Base-by-base conservation (phyloP, 192 early-diverging fungal genomes). In the Mortierella claussenii region DNA sequence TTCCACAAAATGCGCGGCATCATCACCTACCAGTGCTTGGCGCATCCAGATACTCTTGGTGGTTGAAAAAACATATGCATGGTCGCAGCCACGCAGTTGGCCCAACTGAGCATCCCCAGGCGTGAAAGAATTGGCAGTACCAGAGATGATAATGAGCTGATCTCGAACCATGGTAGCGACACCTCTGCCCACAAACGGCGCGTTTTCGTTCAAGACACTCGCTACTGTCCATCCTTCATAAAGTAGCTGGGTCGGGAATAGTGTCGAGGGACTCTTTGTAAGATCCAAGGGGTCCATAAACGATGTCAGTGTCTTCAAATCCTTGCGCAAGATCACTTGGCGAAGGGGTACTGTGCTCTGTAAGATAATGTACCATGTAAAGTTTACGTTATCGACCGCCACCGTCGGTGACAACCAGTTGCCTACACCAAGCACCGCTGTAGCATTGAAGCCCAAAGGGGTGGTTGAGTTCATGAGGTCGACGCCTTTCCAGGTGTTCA, bases 81-180 rank as follows among this genome's bases (percentile, higher is more conserved):
- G 73, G 17, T 76, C 65, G 34, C 73, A 76, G 1, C 64, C 64
- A 24, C 73, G 49, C 18, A 76, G 32, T 20, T 76, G 45, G 0
- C 32, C 44, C 1, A 15, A n/a, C 3, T 67, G 34, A 4, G 58
- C 53, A 31, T 76, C 73, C 12, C 64, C 64, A 20, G 63, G 53
- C 4, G 73, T 76, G 17, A 76, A 76, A 6, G 73, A 66, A 27
- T 76, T 76, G 52, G 73, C 73, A 13, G 73, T 76, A 20, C 73
- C 73, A 3, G 73, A 67, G 18, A 76, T 60, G 18, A 76, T 67
- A 0, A 76, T 46, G 23, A 76, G 61, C 28, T 53, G 32, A 21
- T 67, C 52, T 6, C 46, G 31, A 4, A 67, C 64, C 15, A 76
- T 20, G 1, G 64, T 76, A 9, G 73, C 73, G 11, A 76, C 73